These are phyloP conservation scores for Tremella yokohamensis DNA, from an alignment of 768 basidiomycete genomes.

Conservation along the genomic window DNA sequence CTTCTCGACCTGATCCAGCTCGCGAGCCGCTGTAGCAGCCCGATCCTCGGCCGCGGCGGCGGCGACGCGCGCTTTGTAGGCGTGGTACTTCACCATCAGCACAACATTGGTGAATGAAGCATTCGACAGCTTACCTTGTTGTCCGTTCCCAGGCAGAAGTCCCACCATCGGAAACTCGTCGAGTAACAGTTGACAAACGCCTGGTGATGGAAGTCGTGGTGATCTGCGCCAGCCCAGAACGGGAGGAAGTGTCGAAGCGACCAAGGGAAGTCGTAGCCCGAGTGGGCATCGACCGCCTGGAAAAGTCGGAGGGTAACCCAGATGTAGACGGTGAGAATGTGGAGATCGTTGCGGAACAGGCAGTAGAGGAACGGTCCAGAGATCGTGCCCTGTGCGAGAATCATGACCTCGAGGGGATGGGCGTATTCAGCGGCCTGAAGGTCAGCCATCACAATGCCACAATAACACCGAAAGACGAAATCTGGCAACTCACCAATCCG, in stretches of 20 bases:
- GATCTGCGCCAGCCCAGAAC: conserved; percentile 63
- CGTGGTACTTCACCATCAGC: conserved; percentile 58
- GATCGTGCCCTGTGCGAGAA: conserved; percentile 88
- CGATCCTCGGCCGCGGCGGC: conserved; percentile 54
- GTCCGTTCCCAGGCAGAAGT: conserved; percentile 84
- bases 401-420: conserved; percentile 92
- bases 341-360: conserved; percentile 67
- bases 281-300: conserved; percentile 97
- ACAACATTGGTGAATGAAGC: background rate
- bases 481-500: conserved; percentile 64
- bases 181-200: conserved; percentile 63
- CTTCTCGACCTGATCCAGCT: conserved; percentile 72
- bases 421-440: conserved; percentile 76
- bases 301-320: conserved; percentile 93
- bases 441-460: conserved; percentile 37
- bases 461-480: background rate
- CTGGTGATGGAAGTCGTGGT: conserved; percentile 95
- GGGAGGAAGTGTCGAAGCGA: conserved; percentile 85
- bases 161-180: conserved; percentile 86
- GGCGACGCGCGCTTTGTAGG: conserved; percentile 66
- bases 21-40: conserved; percentile 63
- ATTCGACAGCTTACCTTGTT: conserved; percentile 54
- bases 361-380: conserved; percentile 82
- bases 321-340: conserved; percentile 86
- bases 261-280: conserved; percentile 99